Evolutionary conservation across 768 basidiomycete genomes (phyloP), one percentile per base, ranked within the genome.

Genomic region (Termitomyces sp.): DNA sequence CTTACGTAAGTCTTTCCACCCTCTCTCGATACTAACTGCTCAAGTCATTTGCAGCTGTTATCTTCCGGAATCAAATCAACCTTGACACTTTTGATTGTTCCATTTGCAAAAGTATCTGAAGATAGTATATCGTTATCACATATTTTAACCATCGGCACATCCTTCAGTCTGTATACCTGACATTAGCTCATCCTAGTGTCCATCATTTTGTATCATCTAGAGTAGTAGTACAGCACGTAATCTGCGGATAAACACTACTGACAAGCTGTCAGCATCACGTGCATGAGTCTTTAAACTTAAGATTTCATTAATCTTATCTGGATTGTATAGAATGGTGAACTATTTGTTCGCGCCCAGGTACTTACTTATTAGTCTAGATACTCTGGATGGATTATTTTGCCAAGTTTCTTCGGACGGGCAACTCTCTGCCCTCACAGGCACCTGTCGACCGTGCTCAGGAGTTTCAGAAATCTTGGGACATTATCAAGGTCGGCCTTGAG

Each of bases 101-200:
- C 52, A 76, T 94, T 73, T 94, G 92, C 82, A 83, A 83, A 78
- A 88, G 80, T 73, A 91, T 93, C 70, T 92, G 86, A 87, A 71
- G 73, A 79, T 74, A 42, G 40, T 42, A 68, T 78, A 73, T 72
- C 65, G 65, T 63, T 59, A 66, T 64, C 58, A 54, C 62, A 58
- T 60, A 53, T 62, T 42, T 42, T 46, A 33, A 33, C 24, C 42
- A 61, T 59, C 30, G 51, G 61, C 43, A 42, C 59, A 56, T 57
- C 40, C 58, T 54, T 64, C 58, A 26, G 9, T 18, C 58, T 60
- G 52, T 64, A 66, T 67, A 67, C 66, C 63, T 64, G 55, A 54
- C 43, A 33, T 60, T 57, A 60, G 58, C 54, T 51, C 65, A 59
- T 57, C 58, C 54, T 59, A 58, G 40, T 45, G 57, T 57, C 62